A percentile compares a stretch with the other conserved stretches of the same genome.
phyloP scores from a whole-genome alignment of 2,329 filamentous ascomycete species.

The Arthrinium phaeospermum region DNA sequence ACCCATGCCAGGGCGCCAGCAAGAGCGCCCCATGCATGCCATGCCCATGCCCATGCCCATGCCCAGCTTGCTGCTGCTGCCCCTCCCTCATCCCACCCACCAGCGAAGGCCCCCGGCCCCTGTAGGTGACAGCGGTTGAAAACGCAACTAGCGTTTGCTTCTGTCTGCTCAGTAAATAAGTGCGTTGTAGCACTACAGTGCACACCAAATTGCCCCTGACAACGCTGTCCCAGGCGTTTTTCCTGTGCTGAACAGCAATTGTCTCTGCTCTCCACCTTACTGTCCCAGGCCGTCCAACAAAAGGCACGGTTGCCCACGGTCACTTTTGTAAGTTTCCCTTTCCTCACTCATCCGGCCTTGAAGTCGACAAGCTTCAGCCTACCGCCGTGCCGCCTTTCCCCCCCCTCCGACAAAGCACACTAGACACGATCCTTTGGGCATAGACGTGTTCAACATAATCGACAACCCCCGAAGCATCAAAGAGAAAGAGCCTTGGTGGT shows the following conservation, averaged over 20 bases:
- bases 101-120: conserved; percentile 19
- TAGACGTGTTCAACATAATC: conserved; percentile 22
- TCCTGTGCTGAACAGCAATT: conserved; percentile 1
- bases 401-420: conserved; percentile 22
- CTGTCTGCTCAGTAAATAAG: conserved; percentile 14
- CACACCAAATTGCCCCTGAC: conserved; percentile 28
- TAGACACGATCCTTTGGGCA: conserved; percentile 16
- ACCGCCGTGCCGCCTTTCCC: conserved; percentile 23
- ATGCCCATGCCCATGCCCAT: conserved; percentile 5
- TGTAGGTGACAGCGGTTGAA: conserved; percentile 26
- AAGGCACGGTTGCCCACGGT: conserved; percentile 25
- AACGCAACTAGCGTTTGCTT: conserved; percentile 23
- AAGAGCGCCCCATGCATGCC: not conserved
- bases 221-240: conserved; percentile 23
- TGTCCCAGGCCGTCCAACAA: conserved; percentile 24
- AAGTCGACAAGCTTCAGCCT: conserved; percentile 24
- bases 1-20: not conserved
- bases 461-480: not conserved
- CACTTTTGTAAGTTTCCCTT: conserved; percentile 17
- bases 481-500: not conserved
- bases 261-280: conserved; percentile 14
- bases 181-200: conserved; percentile 18
- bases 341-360: conserved; percentile 25
- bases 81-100: conserved; percentile 3
- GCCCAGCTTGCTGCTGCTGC: not conserved